Conservation (phyloP, 129 eudicot genomes). For the Flaveria linearis region DNA sequence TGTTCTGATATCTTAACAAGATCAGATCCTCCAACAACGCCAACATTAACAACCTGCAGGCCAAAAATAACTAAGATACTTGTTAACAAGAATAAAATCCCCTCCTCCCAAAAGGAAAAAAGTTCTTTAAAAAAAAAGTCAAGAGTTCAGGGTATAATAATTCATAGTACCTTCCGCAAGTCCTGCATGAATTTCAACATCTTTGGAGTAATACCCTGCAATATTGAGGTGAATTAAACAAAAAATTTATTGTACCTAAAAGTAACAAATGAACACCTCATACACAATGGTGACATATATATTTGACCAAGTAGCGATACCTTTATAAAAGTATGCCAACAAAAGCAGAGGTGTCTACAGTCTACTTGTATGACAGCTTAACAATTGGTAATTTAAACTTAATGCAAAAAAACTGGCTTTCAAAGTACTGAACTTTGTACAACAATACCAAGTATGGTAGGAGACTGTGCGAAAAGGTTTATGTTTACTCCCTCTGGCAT, state of each 20-base stretch:
- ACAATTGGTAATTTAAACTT: background rate
- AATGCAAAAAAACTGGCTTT: background rate
- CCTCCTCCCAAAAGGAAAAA: too few species aligned
- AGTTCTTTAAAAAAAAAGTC: background rate
- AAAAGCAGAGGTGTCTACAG: background rate
- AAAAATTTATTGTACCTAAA: background rate
- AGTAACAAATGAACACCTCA: conserved; percentile 11
- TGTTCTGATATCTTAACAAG: conserved; percentile 93
- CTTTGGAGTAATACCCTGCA: conserved; percentile 68
- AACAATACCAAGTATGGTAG: background rate
- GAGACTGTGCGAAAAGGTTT: background rate
- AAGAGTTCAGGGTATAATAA: background rate
- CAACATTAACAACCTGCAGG: conserved; percentile 72
- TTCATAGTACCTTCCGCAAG: conserved; percentile 61
- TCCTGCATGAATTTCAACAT: conserved; percentile 88
- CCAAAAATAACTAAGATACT: conserved; percentile 13
- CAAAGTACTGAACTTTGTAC: background rate
- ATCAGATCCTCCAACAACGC: conserved; percentile 98
- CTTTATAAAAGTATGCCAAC: background rate
- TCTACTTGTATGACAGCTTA: background rate
- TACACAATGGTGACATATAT: background rate
- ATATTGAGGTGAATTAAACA: conserved; percentile 25
- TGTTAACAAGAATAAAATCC: background rate
- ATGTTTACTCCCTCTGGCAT: background rate
- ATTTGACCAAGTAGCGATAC: background rate